Base-by-base conservation (phyloP, 495 filamentous ascomycete genomes). In the Evernia prunastri region DNA sequence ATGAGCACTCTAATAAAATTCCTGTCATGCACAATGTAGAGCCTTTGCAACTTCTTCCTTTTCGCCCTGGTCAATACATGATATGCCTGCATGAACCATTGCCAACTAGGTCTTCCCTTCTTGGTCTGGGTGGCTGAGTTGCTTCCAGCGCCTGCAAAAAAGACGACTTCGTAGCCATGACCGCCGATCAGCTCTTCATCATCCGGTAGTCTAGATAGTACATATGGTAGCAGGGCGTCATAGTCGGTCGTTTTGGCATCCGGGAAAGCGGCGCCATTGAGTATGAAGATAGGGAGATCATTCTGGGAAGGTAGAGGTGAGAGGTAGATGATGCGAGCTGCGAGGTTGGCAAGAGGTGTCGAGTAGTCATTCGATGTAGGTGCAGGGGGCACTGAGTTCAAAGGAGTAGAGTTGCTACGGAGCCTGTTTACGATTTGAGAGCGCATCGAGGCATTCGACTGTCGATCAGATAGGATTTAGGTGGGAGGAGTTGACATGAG, bases 51-150 rank as follows among this genome's bases (percentile, higher is more conserved):
- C 68, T 77, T 74, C 72, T 84, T 84, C 60, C 81, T 74, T 64
- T 78, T 80, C 2, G 79, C 80, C 65, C 82, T 70, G 31, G 74
- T 77, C 61, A 84, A 73, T 56, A 83, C 70, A 68, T 83, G 75
- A 70, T 84, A 84, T 18, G 81, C 82, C 61, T 83, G 81, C 25
- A 84, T 63, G 53, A 79, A 82, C 82, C 82, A 84, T n/a, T 77
- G 76, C 81, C 82, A 83, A 6, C 79, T 77, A 13, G 82, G 82
- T 23, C 78, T 72, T 42, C 72, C 73, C 67, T 76, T 78, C 66
- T 74, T 80, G 20, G 63, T 69, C 27, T 65, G 66, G 40, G 68
- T 71, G n/a, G 70, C 69, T 56, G 65, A 57, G 66, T 61, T 25
- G 45, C 81, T 77, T 17, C 71, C 73, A 6, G 77, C 80, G 23